Conservation (phyloP, 495 filamentous ascomycete genomes). For the Peziza echinospora region DNA sequence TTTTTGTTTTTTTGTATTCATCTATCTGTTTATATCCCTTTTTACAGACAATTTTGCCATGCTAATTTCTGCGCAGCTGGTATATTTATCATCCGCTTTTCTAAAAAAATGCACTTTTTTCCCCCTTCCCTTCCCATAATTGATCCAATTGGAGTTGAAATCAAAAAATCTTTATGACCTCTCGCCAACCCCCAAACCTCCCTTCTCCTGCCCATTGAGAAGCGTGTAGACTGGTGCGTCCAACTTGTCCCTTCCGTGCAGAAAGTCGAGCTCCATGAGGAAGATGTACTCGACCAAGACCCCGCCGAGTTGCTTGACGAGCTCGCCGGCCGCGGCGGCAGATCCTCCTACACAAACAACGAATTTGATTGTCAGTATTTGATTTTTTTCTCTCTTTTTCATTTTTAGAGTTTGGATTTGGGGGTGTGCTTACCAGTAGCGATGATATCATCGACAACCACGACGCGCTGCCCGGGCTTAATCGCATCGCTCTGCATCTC, state of each 20-base stretch:
- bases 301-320: constrained; percentile 73
- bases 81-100: too few species aligned
- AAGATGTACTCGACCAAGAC: constrained; percentile 73
- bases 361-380: too few species aligned
- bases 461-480: constrained; percentile 66
- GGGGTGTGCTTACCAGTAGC: constrained; percentile 67
- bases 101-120: too few species aligned
- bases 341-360: constrained; percentile 42
- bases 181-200: not conserved
- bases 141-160: too few species aligned
- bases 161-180: too few species aligned
- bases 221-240: constrained; percentile 69
- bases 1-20: too few species aligned
- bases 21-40: too few species aligned
- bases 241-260: constrained; percentile 79
- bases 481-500: constrained; percentile 79
- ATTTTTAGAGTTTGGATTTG: not conserved
- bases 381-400: too few species aligned
- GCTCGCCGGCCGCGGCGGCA: constrained; percentile 62
- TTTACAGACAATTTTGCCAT: too few species aligned
- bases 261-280: constrained; percentile 85
- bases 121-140: too few species aligned
- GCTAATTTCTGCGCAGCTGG: too few species aligned
- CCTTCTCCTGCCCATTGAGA: constrained; percentile 25
- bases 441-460: constrained; percentile 95